phyloP scores from a whole-genome alignment of 2,329 filamentous ascomycete genomes.

The Scedosporium boydii region DNA sequence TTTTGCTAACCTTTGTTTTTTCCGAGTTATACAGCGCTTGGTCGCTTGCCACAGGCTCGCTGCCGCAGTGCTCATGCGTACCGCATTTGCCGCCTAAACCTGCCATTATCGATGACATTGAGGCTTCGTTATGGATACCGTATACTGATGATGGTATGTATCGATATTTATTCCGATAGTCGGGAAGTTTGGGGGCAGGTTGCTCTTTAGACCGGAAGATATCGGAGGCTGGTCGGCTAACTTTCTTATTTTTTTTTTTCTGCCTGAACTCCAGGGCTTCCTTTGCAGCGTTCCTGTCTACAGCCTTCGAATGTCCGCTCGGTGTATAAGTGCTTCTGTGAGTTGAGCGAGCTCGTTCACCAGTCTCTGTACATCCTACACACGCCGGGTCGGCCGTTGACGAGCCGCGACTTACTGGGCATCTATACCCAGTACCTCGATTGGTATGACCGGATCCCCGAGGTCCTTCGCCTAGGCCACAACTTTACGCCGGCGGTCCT shows the following conservation, averaged over 20 bases:
- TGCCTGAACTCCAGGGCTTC: slow-evolving; percentile 29
- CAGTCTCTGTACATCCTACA: slow-evolving; percentile 64
- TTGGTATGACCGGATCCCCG: slow-evolving; percentile 62
- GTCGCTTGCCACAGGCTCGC: slow-evolving; percentile 53
- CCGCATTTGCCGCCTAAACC: slow-evolving; percentile 50
- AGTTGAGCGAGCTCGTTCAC: slow-evolving; percentile 65
- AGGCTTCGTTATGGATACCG: slow-evolving; percentile 49
- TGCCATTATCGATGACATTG: slow-evolving; percentile 48
- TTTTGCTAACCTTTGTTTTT: too few relatives aligned
- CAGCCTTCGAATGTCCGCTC: slow-evolving; percentile 61
- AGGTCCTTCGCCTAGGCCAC: slow-evolving; percentile 52
- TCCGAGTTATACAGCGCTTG: slow-evolving; percentile 38
- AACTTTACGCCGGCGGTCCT: slow-evolving; percentile 66
- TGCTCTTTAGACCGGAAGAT: background rate
- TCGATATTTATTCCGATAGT: background rate
- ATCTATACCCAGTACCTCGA: slow-evolving; percentile 60
- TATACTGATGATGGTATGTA: slow-evolving; percentile 48
- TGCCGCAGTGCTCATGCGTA: slow-evolving; percentile 50
- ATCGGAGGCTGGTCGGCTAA: background rate
- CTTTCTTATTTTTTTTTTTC: slow-evolving; percentile 1
- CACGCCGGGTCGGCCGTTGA: slow-evolving; percentile 56
- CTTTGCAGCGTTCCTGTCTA: slow-evolving; percentile 44
- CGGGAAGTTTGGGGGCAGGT: background rate
- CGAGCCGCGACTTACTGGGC: slow-evolving; percentile 50
- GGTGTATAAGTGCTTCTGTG: slow-evolving; percentile 59